Base-by-base conservation (phyloP, 768 basidiomycete genomes). In the Phanerochaete carnosa region DNA sequence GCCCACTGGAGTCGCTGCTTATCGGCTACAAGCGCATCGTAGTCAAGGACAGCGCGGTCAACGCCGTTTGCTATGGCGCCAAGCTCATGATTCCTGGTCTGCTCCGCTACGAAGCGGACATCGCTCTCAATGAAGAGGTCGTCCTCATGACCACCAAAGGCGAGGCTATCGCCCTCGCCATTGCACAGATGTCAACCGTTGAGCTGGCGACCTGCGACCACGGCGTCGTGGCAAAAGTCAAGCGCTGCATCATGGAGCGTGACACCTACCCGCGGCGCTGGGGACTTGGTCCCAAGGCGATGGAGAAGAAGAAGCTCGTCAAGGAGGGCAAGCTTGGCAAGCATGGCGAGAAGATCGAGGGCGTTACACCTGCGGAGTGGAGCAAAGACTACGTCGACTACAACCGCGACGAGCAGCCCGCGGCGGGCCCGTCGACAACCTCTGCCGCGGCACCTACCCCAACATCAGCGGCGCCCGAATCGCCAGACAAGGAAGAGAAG, bases 31-130 rank as follows among this genome's bases (percentile, higher is more conserved):
- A 98, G 78, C 90, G 97, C 61, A 94, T 99, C 63, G 97, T 99
- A 37, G 95, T 99, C 65, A 98, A 98, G 76, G 97, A 99, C 75
- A 95, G 93, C 67, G 95, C 97, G 22, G 96, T 99, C 70, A 99
- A 98, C 70, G 97, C 97, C 54, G 93, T 99, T 61, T 98, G 96
- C 79, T 98, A 99, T 75, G 97, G 97, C 64, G 97, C 97, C 59
- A 98, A 98, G 75, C 88, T 99, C 70, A 99, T 99, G 97, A 94
- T 99, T 68, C 97, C 97, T 65, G 97, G 97, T 73, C 82, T 99
- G 46, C 82, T 99, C 58, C 92, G 97, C 68, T 99, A 98, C 73
- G 94, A 98, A 74, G 86, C 88, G 37, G 96, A 97, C 71, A 98
- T 98, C 65, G 86, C 93, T 64, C 76, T 97, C 57, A 85, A 96